These are phyloP conservation scores for Hypoxylon sp. DNA, from an alignment of 2,329 filamentous ascomycete genomes.

Conservation along the genomic window DNA sequence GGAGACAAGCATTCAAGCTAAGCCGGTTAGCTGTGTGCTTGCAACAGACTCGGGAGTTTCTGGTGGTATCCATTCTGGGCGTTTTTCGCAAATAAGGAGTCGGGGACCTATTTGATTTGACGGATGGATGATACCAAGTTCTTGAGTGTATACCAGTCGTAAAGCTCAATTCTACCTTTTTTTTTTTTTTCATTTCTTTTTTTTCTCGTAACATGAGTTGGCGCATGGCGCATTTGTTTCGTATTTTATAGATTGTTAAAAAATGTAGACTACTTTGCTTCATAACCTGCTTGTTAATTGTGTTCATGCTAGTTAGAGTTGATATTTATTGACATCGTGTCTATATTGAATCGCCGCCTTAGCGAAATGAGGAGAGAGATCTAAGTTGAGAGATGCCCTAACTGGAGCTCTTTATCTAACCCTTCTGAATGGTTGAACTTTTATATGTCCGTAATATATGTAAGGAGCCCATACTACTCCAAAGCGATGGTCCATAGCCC, in stretches of 20 bases:
- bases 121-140: conserved; percentile 46
- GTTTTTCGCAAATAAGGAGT: not conserved
- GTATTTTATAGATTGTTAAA: not conserved
- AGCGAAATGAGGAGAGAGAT: conserved; percentile 7
- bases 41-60: conserved; percentile 19
- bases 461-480: not conserved
- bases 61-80: conserved; percentile 10
- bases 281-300: not conserved
- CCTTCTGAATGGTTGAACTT: conserved; percentile 2
- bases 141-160: conserved; percentile 36
- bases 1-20: not conserved
- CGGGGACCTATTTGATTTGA: conserved; percentile 13
- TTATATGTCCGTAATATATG: not conserved
- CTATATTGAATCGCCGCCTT: not conserved
- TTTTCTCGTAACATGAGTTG: not conserved
- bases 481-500: conserved; percentile 4
- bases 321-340: not conserved
- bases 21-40: not conserved
- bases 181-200: not conserved
- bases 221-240: not conserved
- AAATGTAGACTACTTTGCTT: not conserved
- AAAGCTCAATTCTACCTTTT: conserved; percentile 38
- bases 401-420: conserved; percentile 20
- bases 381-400: conserved; percentile 12
- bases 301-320: not conserved